Evolutionary conservation across 2,329 filamentous ascomycete genomes (phyloP).

Genomic region (Aspergillus fructus): DNA sequence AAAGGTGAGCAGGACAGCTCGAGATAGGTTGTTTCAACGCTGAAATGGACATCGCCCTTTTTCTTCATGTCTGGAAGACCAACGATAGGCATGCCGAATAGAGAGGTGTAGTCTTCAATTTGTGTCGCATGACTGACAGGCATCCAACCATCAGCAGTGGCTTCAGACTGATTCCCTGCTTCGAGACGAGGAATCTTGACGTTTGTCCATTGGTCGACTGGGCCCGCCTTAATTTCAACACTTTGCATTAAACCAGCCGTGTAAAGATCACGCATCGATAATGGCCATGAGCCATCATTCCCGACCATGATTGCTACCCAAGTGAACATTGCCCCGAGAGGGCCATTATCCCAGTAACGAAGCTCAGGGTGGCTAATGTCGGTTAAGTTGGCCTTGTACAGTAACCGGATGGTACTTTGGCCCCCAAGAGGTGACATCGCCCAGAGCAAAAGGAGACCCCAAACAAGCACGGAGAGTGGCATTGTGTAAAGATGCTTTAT

Average conservation of each 20-base stretch:
- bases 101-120: slow-evolving; percentile 1
- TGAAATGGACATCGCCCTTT: slow-evolving; percentile 6
- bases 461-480: slow-evolving; percentile 4
- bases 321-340: neutral
- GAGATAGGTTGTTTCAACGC: slow-evolving; percentile 4
- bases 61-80: neutral
- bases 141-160: slow-evolving; percentile 7
- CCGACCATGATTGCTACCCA: neutral
- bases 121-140: neutral
- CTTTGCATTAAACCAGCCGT: slow-evolving; percentile 7
- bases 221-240: neutral
- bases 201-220: slow-evolving; percentile 9
- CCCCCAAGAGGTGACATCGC: slow-evolving; percentile 8
- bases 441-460: slow-evolving; percentile 4
- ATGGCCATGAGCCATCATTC: slow-evolving; percentile 7
- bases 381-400: slow-evolving; percentile 7
- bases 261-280: slow-evolving; percentile 11
- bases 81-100: slow-evolving; percentile 7
- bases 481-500: slow-evolving; percentile 8
- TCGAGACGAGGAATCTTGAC: slow-evolving; percentile 9
- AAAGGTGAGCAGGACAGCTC: neutral
- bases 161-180: neutral
- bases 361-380: neutral
- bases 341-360: slow-evolving; percentile 10
- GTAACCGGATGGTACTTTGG: slow-evolving; percentile 6